A percentile compares a stretch with the other conserved stretches of the same genome.
These are phyloP conservation scores for Aspergillus sclerotialis DNA, from an alignment of 2,329 filamentous ascomycete species.

Conservation along the genomic window DNA sequence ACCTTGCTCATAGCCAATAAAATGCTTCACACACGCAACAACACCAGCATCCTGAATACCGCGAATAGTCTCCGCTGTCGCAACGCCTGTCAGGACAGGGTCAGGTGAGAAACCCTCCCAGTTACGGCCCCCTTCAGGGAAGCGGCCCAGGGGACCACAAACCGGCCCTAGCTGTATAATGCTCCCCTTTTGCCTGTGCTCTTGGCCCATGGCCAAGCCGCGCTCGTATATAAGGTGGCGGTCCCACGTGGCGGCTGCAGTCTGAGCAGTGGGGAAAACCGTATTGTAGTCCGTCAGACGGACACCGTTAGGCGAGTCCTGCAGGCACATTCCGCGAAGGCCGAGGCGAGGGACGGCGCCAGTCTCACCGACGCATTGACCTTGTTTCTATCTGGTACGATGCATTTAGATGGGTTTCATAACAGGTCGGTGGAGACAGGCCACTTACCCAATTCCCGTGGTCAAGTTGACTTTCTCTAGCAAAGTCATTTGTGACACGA, in stretches of 20 bases:
- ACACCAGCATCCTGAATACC: constrained; percentile 51
- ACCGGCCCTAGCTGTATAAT: constrained; percentile 38
- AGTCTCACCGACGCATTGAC: constrained; percentile 26
- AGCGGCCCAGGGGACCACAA: constrained; percentile 37
- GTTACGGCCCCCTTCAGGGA: constrained; percentile 13
- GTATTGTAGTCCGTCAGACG: constrained; percentile 63
- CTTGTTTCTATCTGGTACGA: too few species aligned
- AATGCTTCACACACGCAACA: constrained; percentile 29
- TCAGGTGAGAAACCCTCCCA: constrained; percentile 41
- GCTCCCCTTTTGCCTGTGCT: constrained; percentile 32
- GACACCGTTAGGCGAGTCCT: constrained; percentile 44
- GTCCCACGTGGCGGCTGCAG: constrained; percentile 58
- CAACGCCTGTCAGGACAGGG: constrained; percentile 39
- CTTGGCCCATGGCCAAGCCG: constrained; percentile 48
- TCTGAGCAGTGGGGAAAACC: constrained; percentile 68
- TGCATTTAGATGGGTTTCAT: too few species aligned
- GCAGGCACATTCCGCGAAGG: constrained; percentile 23
- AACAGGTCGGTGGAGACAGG: too few species aligned
- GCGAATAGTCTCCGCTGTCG: constrained; percentile 39
- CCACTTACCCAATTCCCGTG: constrained; percentile 11
- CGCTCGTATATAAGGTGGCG: constrained; percentile 47
- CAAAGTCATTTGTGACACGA: constrained; percentile 13
- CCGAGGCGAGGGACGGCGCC: constrained; percentile 20
- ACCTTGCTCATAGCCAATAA: constrained; percentile 62
- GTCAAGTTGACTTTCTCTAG: constrained; percentile 22